Evolutionary conservation across 805 yeast genomes (phyloP).

Genomic region (Nakazawaea peltata): DNA sequence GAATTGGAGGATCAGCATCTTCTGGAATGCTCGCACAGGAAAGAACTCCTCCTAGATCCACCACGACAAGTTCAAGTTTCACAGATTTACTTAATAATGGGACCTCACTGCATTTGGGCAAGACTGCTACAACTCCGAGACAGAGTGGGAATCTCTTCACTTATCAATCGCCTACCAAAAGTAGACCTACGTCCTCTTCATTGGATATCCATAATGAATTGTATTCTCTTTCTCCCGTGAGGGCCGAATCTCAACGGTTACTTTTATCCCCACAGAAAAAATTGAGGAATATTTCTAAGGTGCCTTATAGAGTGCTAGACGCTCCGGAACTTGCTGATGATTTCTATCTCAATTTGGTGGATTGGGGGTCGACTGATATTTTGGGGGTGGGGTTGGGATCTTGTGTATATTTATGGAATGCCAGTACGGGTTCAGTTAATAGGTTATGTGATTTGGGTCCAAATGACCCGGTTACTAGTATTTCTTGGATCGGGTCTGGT

Average conservation of each 20-base stretch:
- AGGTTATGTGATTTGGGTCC: slow-evolving; percentile 68
- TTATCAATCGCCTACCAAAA: slow-evolving; percentile 63
- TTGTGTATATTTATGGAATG: slow-evolving; percentile 87
- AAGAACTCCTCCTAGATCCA: slow-evolving; percentile 21
- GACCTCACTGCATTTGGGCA: slow-evolving; percentile 1
- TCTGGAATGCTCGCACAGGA: too few species aligned
- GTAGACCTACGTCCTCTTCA: slow-evolving; percentile 50
- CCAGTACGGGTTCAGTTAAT: slow-evolving; percentile 73
- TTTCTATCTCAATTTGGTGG: slow-evolving; percentile 83
- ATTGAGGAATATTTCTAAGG: slow-evolving; percentile 69
- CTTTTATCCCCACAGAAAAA: slow-evolving; percentile 77
- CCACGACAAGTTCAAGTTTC: slow-evolving; percentile 8
- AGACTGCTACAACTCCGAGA: slow-evolving; percentile 21
- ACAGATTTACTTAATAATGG: slow-evolving; percentile 1
- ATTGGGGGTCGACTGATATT: slow-evolving; percentile 89
- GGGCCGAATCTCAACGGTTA: slow-evolving; percentile 78
- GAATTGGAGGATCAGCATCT: slow-evolving; percentile 10
- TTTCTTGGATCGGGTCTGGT: slow-evolving; percentile 92
- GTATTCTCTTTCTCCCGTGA: slow-evolving; percentile 77
- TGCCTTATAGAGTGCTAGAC: slow-evolving; percentile 88
- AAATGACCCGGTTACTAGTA: slow-evolving; percentile 68
- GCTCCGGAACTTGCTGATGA: slow-evolving; percentile 96
- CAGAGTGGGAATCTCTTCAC: slow-evolving; percentile 58
- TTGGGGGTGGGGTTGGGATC: slow-evolving; percentile 88
- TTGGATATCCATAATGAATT: slow-evolving; percentile 64